A percentile compares a stretch with the other conserved stretches of the same genome.
phyloP scores from a whole-genome alignment of 2,329 filamentous ascomycete genomes.

The Aspergillus sp. region DNA sequence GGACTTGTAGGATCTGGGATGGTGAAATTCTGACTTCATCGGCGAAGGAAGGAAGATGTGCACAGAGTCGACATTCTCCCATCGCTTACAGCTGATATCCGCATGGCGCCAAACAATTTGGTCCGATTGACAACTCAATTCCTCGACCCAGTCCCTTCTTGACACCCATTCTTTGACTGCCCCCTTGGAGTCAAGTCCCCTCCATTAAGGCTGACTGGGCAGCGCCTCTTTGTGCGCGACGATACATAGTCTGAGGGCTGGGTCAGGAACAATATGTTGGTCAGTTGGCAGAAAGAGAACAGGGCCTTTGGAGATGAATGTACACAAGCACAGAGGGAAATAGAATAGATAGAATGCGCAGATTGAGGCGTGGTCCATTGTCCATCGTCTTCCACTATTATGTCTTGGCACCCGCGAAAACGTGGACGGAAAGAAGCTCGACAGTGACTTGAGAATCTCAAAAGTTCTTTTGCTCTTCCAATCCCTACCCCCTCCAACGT shows the following conservation, averaged over 20 bases:
- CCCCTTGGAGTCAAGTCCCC: neutral
- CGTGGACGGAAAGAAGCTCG: constrained; percentile 22
- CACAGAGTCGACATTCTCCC: neutral
- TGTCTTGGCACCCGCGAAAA: constrained; percentile 28
- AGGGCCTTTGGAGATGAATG: constrained; percentile 7
- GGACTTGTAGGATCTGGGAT: neutral
- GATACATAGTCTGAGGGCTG: neutral
- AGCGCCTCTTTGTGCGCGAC: neutral
- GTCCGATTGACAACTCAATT: neutral
- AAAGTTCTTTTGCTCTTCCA: constrained; percentile 17
- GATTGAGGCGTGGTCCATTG: constrained; percentile 2
- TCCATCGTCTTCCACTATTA: constrained; percentile 11
- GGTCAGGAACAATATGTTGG: neutral
- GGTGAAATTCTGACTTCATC: neutral
- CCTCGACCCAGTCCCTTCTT: neutral
- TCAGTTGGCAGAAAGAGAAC: neutral
- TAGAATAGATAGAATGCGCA: constrained; percentile 16
- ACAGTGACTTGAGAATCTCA: constrained; percentile 17
- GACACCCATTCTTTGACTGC: neutral
- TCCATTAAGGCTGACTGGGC: neutral
- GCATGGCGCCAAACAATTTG: neutral
- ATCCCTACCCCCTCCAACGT: constrained; percentile 17
- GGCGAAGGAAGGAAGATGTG: neutral
- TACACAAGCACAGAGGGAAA: constrained; percentile 12
- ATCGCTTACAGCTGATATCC: neutral